A percentile compares a stretch with the other conserved stretches of the same genome.
Evolutionary conservation across 352 stramenopile species (phyloP).

Genomic region (Peronospora destructor): DNA sequence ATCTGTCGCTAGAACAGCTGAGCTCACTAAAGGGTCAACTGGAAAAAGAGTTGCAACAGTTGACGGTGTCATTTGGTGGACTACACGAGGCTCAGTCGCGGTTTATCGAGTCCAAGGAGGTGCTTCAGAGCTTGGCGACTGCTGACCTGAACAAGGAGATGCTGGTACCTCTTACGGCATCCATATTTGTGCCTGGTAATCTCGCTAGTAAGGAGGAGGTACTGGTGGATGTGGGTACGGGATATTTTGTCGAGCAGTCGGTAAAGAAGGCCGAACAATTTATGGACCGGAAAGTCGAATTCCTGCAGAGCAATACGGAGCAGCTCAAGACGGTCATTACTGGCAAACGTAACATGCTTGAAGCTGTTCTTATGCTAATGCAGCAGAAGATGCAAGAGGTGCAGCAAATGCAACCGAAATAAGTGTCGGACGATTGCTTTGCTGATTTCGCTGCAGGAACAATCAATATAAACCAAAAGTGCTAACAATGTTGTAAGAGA

Average conservation of each 20-base stretch:
- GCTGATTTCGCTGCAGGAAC: conserved; percentile 5
- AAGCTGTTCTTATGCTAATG: conserved; percentile 78
- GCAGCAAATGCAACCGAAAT: conserved; percentile 25
- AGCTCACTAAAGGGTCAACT: conserved; percentile 87
- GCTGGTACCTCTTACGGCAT: conserved; percentile 92
- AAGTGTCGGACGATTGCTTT: conserved; percentile 3
- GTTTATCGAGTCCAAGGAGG: conserved; percentile 76
- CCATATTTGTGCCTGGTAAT: conserved; percentile 89
- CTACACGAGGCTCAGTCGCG: conserved; percentile 71
- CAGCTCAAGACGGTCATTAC: conserved; percentile 87
- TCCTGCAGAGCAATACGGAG: conserved; percentile 90
- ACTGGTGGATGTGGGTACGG: conserved; percentile 92
- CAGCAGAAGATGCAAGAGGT: conserved; percentile 73
- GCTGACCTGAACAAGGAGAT: conserved; percentile 74
- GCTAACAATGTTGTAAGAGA: background rate
- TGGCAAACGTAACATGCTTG: conserved; percentile 74
- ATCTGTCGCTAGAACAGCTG: conserved; percentile 91
- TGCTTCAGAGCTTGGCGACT: conserved; percentile 49
- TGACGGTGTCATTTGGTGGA: conserved; percentile 58
- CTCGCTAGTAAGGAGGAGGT: conserved; percentile 83
- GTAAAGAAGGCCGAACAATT: conserved; percentile 85
- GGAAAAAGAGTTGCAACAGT: conserved; percentile 77
- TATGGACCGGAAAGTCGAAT: conserved; percentile 89
- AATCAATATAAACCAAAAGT: conserved; percentile 14
- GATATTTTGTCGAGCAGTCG: conserved; percentile 92